Evolutionary conservation across 169 alveolate genomes (phyloP), one percentile per base, ranked within the genome.

Genomic region (Blepharisma undulans): DNA sequence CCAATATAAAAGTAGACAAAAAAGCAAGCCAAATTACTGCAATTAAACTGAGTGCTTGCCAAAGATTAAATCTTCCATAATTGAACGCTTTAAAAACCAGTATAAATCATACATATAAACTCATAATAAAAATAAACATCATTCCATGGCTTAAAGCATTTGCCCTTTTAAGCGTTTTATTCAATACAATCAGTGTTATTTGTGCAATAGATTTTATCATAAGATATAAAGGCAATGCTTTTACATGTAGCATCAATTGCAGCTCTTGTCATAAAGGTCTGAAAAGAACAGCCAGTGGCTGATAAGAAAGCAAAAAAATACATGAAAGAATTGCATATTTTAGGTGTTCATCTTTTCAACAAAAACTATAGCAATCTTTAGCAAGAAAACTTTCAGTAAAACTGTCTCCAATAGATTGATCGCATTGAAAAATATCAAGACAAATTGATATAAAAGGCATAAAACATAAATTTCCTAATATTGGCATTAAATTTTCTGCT

Each of bases 251-350:
- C 25, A n/a, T 76, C 21, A 30, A 27, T 79, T 79, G 66, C 10
- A 79, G 10, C 0, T 79, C 61, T 79, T 79, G 87, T 7, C 87
- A 79, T 12, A 79, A 21, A 79, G 87, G 87, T 21, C 87, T 29
- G 14, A 33, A 29, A 4, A 30, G 25, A 1, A 27, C 61, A 2
- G 87, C 34, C 12, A 79, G 12, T 30, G 61, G 34, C 30, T 29
- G 61, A 32, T 29, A 79, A 2, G 34, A 8, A 0, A 79, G 29
- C 66, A 79, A 79, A n/a, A 19, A 29, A n/a, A 79, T 33, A 79
- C 7, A 25, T 30, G 72, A 30, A 8, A 33, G 10, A n/a, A 79
- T 30, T 2, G 61, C 48, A 79, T 79, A 79, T 1, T 14, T 30
- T 33, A 79, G 16, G 34, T 79, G 87, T 14, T 79, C 61, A 7